These are phyloP conservation scores for Sanguinoderma infundibulare DNA, from an alignment of 1,284 basidiomycete genomes.

Conservation along the genomic window DNA sequence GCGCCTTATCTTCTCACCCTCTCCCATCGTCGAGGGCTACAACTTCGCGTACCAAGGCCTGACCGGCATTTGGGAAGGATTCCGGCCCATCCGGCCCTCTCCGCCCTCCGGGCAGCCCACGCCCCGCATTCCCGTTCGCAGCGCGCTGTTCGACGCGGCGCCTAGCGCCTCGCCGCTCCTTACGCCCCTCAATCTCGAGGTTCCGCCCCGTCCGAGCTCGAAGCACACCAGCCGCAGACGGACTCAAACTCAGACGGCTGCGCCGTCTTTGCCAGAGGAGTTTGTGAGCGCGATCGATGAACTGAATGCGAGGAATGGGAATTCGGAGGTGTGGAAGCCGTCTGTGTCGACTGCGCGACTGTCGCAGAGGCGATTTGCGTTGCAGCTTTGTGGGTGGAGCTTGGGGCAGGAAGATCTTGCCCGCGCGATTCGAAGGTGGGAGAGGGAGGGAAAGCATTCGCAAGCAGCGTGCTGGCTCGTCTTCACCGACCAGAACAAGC, in stretches of 20 bases:
- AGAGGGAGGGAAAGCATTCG: conserved; percentile 71
- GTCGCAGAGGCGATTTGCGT: conserved; percentile 68
- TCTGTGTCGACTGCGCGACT: conserved; percentile 55
- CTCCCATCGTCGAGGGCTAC: conserved; percentile 64
- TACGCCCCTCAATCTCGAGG: conserved; percentile 23
- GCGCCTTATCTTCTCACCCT: conserved; percentile 57
- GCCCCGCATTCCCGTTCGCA: conserved; percentile 29
- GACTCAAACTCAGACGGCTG: conserved; percentile 19
- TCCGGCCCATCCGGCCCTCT: conserved; percentile 41
- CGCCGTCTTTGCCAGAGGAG: conserved; percentile 29
- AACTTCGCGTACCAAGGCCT: conserved; percentile 87
- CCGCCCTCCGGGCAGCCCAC: conserved; percentile 33
- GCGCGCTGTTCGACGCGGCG: conserved; percentile 33
- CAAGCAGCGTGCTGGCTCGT: conserved; percentile 90
- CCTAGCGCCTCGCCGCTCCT: conserved; percentile 22
- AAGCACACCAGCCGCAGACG: conserved; percentile 27
- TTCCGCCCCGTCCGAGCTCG: conserved; percentile 25
- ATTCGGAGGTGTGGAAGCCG: conserved; percentile 50
- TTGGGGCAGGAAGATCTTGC: conserved; percentile 65
- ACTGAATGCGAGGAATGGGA: conserved; percentile 28
- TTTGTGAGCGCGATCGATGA: conserved; percentile 30
- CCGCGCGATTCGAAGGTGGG: conserved; percentile 67
- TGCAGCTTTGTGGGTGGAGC: conserved; percentile 75
- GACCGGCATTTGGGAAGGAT: conserved; percentile 82
- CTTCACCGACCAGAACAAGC: conserved; percentile 78